phyloP scores from a whole-genome alignment of 352 stramenopile genomes.

The Globisporangium uncinulatum region DNA sequence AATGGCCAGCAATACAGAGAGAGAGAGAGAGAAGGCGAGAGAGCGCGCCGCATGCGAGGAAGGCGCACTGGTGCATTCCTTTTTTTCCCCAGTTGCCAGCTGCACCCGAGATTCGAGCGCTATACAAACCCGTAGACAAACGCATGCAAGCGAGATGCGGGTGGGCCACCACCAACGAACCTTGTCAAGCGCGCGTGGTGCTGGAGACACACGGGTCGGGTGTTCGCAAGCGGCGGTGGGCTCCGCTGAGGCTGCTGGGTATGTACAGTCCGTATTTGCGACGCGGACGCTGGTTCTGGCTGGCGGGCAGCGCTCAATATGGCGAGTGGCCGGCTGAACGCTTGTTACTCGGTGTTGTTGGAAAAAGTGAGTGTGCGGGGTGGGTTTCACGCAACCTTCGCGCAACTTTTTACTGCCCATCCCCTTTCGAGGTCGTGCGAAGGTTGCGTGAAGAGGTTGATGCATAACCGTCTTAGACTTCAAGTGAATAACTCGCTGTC shows the following conservation, averaged over 20 bases:
- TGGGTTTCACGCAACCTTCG: background rate
- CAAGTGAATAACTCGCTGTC: no score
- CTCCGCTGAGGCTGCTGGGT: background rate
- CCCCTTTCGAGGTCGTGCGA: constrained; percentile 2
- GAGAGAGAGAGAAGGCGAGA: background rate
- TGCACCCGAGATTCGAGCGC: constrained; percentile 8
- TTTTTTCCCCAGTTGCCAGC: constrained; percentile 10
- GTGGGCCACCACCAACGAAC: background rate
- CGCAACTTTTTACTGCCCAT: background rate
- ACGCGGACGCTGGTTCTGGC: no score
- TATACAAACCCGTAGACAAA: constrained; percentile 23
- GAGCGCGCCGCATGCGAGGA: background rate
- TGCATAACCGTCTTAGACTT: no score
- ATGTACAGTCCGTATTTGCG: background rate
- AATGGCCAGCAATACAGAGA: background rate
- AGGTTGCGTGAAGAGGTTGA: constrained; percentile 4
- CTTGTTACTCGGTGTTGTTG: background rate
- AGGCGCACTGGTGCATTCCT: constrained; percentile 7
- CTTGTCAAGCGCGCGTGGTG: background rate
- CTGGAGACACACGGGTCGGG: no score
- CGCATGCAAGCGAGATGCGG: background rate
- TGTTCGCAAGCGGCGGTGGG: no score
- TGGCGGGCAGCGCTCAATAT: no score
- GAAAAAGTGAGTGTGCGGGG: background rate
- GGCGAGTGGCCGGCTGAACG: background rate